Conservation (phyloP, 768 basidiomycete species). For the Lanmaoa rubissima region DNA sequence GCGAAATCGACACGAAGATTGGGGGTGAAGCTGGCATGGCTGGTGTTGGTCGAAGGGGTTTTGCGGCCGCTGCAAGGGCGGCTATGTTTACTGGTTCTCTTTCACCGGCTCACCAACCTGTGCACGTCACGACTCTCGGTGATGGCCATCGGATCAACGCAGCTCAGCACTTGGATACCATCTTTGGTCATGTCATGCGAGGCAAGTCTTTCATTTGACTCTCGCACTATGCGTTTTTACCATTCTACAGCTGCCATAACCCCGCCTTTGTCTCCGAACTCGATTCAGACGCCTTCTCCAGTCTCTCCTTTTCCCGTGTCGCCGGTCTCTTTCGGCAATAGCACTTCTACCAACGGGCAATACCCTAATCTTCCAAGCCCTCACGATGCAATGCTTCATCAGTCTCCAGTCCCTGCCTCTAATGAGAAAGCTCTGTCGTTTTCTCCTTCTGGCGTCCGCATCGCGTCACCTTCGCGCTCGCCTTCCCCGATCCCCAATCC, state of each 20-base stretch:
- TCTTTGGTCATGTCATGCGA: constrained; percentile 30
- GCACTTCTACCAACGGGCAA: constrained; percentile 14
- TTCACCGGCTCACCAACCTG: constrained; percentile 11
- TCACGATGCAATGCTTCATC: constrained; percentile 10
- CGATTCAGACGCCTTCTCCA: constrained; percentile 33
- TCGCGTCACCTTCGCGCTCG: constrained; percentile 31
- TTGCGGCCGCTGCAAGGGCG: constrained; percentile 69
- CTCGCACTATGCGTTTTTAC: constrained; percentile 5
- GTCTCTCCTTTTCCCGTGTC: constrained; percentile 31
- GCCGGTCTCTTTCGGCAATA: constrained; percentile 20
- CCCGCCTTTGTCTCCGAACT: constrained; percentile 35
- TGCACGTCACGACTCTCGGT: neutral
- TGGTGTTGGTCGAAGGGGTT: constrained; percentile 83
- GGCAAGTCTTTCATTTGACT: constrained; percentile 21
- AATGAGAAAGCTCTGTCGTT: constrained; percentile 24
- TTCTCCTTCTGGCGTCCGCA: constrained; percentile 22
- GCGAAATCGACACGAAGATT: constrained; percentile 62
- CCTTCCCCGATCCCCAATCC: constrained; percentile 74
- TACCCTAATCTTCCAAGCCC: constrained; percentile 22
- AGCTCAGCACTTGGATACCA: constrained; percentile 48
- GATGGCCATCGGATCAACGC: constrained; percentile 32
- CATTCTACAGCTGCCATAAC: constrained; percentile 27
- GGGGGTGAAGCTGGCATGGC: constrained; percentile 88
- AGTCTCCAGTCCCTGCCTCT: constrained; percentile 1
- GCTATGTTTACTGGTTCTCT: constrained; percentile 42